Evolutionary conservation across 2,329 filamentous ascomycete species (phyloP), one percentile per base, ranked within the genome.

Genomic region (Sarocladium oryzae): DNA sequence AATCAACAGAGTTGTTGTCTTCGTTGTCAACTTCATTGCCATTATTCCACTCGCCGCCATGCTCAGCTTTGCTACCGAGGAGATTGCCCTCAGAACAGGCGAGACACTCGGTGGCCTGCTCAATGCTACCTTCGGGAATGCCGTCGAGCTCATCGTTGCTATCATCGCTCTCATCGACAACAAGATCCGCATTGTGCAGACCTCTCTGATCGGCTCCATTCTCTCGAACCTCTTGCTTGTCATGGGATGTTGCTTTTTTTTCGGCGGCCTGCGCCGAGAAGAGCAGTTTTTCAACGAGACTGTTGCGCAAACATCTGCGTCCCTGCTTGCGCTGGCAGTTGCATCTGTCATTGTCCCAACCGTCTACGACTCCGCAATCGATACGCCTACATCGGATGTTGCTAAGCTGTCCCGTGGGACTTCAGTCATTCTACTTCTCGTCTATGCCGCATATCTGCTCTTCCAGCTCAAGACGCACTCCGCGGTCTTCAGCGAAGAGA

Each of bases 241-340:
- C 49, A 74, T 96, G 74, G 91, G 89, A 52, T 95, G 91, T 82
- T 93, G 85, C 65, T 96, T 95, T 75, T 93, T 95, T 72, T 85
- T 88, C 54, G 90, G 89, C 48, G 89, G 89, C 3, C 66, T 95
- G 58, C 84, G 86, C 53, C 82, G 91, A 24, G 63, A 79, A 24
- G 87, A 95, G 64, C 92, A 96, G 66, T 85, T 82, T 66, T 97
- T 96, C 78, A 96, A 96, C 72, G 82, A 87, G 30, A 92, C 88
- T 0, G 90, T 96, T 6, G 91, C 91, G 0, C 90, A 96, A 66
- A 96, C 91, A 0, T 88, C 90, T 3, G 84, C 90, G 13, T 89
- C 86, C 61, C 71, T 95, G 50, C 78, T 95, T 18, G 85, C 88
- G 11, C 75, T 95, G 18, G 85, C 87, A 13, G 87, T 95, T 33